These are phyloP conservation scores for Cladosporium oxysporum DNA, from an alignment of 2,329 filamentous ascomycete genomes.

Conservation along the genomic window DNA sequence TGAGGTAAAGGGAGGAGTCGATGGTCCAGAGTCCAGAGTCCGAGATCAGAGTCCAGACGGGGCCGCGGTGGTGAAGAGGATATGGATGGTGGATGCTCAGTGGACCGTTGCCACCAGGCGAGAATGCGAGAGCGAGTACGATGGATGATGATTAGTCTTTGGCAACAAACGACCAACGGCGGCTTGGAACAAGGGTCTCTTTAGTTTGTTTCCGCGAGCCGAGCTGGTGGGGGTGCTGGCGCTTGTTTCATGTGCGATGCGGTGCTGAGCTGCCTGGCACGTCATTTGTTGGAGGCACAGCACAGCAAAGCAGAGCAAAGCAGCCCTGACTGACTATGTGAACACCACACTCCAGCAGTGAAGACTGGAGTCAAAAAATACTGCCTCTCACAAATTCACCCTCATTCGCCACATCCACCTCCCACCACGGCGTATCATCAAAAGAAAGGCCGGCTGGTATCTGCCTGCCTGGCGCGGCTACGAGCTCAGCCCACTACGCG, in stretches of 20 bases:
- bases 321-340: not conserved
- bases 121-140: not conserved
- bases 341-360: not conserved
- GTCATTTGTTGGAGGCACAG: not conserved
- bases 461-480: slow-evolving; percentile 11
- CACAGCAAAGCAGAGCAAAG: not conserved
- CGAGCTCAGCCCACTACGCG: slow-evolving; percentile 1
- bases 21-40: not conserved
- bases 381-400: not conserved
- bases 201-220: slow-evolving; percentile 6
- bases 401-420: not conserved
- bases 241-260: slow-evolving; percentile 6
- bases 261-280: not conserved
- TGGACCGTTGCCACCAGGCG: not conserved
- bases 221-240: slow-evolving; percentile 7
- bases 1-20: not conserved
- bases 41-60: not conserved
- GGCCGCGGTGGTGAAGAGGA: not conserved
- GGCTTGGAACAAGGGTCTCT: slow-evolving; percentile 1
- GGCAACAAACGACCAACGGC: not conserved
- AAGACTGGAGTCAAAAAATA: not conserved
- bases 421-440: slow-evolving; percentile 10
- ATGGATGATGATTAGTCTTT: not conserved
- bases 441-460: slow-evolving; percentile 9
- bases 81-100: not conserved